phyloP scores from a whole-genome alignment of 768 basidiomycete species.

The Leucocoprinus sp. region DNA sequence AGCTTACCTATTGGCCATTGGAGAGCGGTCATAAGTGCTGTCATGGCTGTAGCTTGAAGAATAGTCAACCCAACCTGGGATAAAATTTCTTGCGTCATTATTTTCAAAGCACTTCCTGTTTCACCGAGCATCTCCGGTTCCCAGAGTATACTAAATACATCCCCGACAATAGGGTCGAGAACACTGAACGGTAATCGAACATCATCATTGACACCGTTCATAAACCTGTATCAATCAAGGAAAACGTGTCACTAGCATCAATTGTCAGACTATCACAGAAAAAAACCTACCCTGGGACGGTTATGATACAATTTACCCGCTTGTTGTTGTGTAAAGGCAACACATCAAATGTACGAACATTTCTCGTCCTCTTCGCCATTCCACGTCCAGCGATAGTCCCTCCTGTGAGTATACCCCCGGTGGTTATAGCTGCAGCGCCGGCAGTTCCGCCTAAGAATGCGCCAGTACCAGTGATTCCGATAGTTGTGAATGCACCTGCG shows the following conservation, averaged over 20 bases:
- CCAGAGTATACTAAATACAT: constrained; percentile 95
- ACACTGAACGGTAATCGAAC: constrained; percentile 96
- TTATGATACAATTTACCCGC: constrained; percentile 90
- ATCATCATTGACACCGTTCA: constrained; percentile 84
- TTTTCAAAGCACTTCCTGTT: constrained; percentile 88
- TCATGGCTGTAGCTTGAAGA: constrained; percentile 88
- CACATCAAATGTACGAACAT: constrained; percentile 90
- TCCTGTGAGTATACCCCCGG: constrained; percentile 90
- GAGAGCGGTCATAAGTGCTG: constrained; percentile 86
- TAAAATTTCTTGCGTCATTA: constrained; percentile 85
- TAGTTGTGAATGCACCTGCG: constrained; percentile 82
- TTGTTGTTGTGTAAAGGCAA: constrained; percentile 96
- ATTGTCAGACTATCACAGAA: not conserved
- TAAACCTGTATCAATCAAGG: constrained; percentile 86
- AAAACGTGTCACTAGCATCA: not conserved
- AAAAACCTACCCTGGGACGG: constrained; percentile 77
- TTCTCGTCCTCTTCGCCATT: constrained; percentile 83
- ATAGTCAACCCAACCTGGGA: constrained; percentile 89
- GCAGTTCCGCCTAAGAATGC: constrained; percentile 89
- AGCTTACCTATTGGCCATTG: constrained; percentile 95
- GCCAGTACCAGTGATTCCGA: constrained; percentile 86
- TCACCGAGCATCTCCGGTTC: constrained; percentile 99
- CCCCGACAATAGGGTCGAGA: constrained; percentile 90
- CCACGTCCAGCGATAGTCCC: constrained; percentile 83
- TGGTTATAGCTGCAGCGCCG: constrained; percentile 94